phyloP scores from a whole-genome alignment of 2,329 filamentous ascomycete species.

The Neoarthrinium moseri region DNA sequence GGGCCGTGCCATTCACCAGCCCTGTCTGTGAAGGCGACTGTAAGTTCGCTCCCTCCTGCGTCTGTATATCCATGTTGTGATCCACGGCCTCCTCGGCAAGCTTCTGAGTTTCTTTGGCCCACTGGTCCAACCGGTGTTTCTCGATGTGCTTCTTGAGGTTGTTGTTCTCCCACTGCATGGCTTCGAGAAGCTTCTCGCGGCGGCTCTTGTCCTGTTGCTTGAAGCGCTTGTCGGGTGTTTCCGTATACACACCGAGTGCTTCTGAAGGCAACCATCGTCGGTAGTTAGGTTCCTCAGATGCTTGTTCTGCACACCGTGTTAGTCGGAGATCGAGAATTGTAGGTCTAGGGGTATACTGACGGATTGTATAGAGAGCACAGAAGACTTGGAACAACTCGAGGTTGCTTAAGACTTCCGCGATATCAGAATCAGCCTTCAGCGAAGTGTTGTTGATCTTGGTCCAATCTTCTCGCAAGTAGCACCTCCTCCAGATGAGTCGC shows the following conservation, averaged over 20 bases:
- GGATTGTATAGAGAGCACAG: conserved; percentile 59
- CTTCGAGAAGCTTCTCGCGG: conserved; percentile 65
- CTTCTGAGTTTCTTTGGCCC: conserved; percentile 30
- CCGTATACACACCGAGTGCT: conserved; percentile 58
- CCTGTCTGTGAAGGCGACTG: conserved; percentile 11
- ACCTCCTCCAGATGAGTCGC: conserved; percentile 79
- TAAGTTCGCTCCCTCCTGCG: conserved; percentile 18
- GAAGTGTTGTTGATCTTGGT: conserved; percentile 73
- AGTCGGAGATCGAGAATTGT: conserved; percentile 3
- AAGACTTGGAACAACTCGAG: conserved; percentile 71
- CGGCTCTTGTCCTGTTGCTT: conserved; percentile 60
- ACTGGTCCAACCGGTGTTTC: conserved; percentile 67
- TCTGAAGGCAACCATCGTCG: conserved; percentile 51
- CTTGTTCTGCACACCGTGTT: conserved; percentile 26
- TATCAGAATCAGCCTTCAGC: conserved; percentile 68
- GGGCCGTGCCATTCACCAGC: not conserved
- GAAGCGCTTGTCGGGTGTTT: conserved; percentile 61
- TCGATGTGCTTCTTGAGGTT: conserved; percentile 63
- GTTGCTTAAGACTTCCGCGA: conserved; percentile 58
- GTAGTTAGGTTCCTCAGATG: conserved; percentile 41
- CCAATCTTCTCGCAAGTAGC: conserved; percentile 86
- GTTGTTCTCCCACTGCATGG: conserved; percentile 72
- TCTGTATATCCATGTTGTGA: conserved; percentile 24
- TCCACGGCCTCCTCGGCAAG: conserved; percentile 18
- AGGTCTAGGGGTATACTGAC: conserved; percentile 46